Conservation (phyloP, 768 basidiomycete species). For the Suillus subluteus region DNA sequence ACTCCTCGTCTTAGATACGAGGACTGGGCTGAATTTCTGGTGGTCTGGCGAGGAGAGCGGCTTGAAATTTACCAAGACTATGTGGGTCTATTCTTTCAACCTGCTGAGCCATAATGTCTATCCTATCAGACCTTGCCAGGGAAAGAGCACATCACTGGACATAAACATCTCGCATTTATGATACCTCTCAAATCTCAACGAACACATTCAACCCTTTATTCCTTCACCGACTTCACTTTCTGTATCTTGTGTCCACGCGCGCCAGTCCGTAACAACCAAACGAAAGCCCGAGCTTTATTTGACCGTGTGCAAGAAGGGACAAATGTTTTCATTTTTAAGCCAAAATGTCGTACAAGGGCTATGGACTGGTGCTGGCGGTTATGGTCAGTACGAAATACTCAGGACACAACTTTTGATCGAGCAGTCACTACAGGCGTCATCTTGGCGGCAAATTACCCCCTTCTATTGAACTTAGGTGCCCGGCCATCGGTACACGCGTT, state of each 20-base stretch:
- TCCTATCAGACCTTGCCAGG: constrained; percentile 57
- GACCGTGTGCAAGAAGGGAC: constrained; percentile 64
- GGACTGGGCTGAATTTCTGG: constrained; percentile 82
- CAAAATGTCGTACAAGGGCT: constrained; percentile 75
- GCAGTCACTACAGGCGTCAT: constrained; percentile 52
- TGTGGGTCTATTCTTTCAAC: constrained; percentile 48
- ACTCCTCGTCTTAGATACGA: constrained; percentile 63
- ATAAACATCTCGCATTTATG: constrained; percentile 78
- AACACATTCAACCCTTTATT: constrained; percentile 84
- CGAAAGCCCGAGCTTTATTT: constrained; percentile 52
- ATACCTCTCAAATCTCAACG: constrained; percentile 68
- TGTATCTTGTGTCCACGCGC: constrained; percentile 71
- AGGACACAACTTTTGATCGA: constrained; percentile 8
- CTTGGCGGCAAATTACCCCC: constrained; percentile 75
- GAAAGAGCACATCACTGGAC: constrained; percentile 67
- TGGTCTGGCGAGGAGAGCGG: constrained; percentile 77
- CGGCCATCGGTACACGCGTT: constrained; percentile 66
- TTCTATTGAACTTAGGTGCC: constrained; percentile 70
- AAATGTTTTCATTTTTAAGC: constrained; percentile 86
- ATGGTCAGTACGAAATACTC: constrained; percentile 50
- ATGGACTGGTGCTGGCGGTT: constrained; percentile 91
- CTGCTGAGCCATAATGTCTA: constrained; percentile 4
- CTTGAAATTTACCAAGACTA: constrained; percentile 88
- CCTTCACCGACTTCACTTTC: constrained; percentile 84
- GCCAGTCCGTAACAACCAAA: constrained; percentile 39